Base-by-base conservation (phyloP, 2,329 filamentous ascomycete genomes). In the Aureobasidium vineae region DNA sequence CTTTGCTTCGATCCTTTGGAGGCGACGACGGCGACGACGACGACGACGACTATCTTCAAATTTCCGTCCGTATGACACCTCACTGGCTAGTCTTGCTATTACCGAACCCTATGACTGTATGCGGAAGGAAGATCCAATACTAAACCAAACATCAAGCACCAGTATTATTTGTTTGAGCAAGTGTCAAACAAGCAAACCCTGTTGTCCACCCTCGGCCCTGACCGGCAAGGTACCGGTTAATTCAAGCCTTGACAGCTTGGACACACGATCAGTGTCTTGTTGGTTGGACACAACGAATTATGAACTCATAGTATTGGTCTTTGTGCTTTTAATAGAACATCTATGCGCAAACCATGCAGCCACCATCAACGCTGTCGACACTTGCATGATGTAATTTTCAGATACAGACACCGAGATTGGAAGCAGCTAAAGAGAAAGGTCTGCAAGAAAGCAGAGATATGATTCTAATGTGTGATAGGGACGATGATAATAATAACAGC, bases 101-200 rank as follows among this genome's bases (percentile, higher is more conserved):
- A 2, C 5, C 13, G 19, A 59, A 45, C 38, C 38, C n/a, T 47
- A 49, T 47, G 41, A 49, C 40, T 49, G 43, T 23, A 49, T 47
- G 19, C 11, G 57, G 57, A 61, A 59, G 43, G 19, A 19, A 49
- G 43, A 33, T 31, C 45, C 59, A 52, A 50, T 52, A 31, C 21
- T 52, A 16, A 13, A 15, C 1, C 19, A 63, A 63, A 41, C 59
- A 33, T 28, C 16, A 49, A 38, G 41, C 28, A 61, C 40, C 43
- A 33, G 57, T 28, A 31, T 63, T 63, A 52, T 63, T 63, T 63
- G 45, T 63, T 63, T 63, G 59, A 63, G 19, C 21, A 52, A 41
- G 45, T 63, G 59, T 63, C 59, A 63, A 63, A 63, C 59, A 63
- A 63, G 59, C 59, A 63, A 63, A 63, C 31, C 28, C 57, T 60